Conservation (phyloP, 2,329 filamentous ascomycete species). For the Ramichloridium luteum region DNA sequence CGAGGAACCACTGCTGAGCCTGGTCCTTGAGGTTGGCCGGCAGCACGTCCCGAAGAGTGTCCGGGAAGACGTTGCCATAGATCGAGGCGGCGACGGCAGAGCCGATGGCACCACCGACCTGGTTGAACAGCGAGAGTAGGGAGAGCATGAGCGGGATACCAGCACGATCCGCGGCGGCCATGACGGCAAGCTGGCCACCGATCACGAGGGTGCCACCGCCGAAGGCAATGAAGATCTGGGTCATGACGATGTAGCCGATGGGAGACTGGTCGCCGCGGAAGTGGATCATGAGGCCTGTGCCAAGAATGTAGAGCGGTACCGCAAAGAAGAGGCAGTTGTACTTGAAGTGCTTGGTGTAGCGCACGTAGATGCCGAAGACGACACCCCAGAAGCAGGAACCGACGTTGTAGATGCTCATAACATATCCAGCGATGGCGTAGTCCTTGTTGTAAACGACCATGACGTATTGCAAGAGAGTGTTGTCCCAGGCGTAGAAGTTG, state of each 20-base stretch:
- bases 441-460: constrained; percentile 27
- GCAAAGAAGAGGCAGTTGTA: constrained; percentile 19
- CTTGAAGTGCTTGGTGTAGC: constrained; percentile 25
- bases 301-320: constrained; percentile 23
- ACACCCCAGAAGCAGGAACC: constrained; percentile 20
- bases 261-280: constrained; percentile 23
- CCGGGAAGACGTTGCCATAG: constrained; percentile 21
- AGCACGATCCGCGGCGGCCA: constrained; percentile 24
- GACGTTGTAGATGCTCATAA: constrained; percentile 28
- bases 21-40: constrained; percentile 27
- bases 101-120: constrained; percentile 26
- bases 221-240: constrained; percentile 28
- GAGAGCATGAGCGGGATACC: constrained; percentile 26
- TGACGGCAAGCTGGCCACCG: constrained; percentile 25
- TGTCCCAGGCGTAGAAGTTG: constrained; percentile 27
- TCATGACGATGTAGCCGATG: constrained; percentile 29
- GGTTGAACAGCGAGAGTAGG: constrained; percentile 22
- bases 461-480: constrained; percentile 30
- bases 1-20: no score
- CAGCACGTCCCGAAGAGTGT: constrained; percentile 28
- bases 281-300: constrained; percentile 23
- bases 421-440: constrained; percentile 25
- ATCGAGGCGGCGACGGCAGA: constrained; percentile 23
- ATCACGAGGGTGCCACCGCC: constrained; percentile 21
- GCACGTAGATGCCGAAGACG: constrained; percentile 21